A percentile compares a stretch with the other conserved stretches of the same genome.
phyloP scores from a whole-genome alignment of 345 rosid species.

The Streptanthus diversifolius region DNA sequence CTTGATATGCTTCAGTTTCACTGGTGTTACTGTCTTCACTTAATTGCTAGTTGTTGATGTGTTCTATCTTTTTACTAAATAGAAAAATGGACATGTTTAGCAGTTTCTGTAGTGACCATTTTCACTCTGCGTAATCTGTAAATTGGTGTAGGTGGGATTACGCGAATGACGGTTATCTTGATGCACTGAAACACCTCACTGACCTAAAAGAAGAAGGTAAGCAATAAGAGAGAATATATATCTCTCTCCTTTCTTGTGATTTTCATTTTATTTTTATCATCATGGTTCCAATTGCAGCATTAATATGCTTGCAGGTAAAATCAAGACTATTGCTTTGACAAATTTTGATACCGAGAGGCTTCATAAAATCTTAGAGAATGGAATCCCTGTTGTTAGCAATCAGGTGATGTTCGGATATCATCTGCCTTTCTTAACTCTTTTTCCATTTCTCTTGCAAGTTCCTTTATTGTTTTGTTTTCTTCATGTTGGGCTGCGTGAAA shows the following conservation, averaged over 20 bases:
- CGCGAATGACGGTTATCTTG: constrained; percentile 78
- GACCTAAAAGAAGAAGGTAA: constrained; percentile 88
- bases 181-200: constrained; percentile 75
- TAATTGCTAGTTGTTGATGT: too few species aligned
- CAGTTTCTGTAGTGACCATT: background rate
- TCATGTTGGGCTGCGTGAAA: too few species aligned
- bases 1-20: constrained; percentile 98
- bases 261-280: too few species aligned
- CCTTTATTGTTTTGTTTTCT: too few species aligned
- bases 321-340: constrained; percentile 85
- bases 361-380: constrained; percentile 72
- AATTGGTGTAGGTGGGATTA: constrained; percentile 90
- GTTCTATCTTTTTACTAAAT: too few species aligned
- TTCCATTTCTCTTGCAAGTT: background rate
- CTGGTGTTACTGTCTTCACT: constrained; percentile 42
- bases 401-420: constrained; percentile 57
- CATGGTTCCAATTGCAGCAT: too few species aligned
- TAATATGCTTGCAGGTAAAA: too few species aligned
- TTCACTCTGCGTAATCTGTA: too few species aligned
- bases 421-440: background rate
- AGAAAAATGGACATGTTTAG: too few species aligned
- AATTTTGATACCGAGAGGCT: constrained; percentile 89
- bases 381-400: constrained; percentile 89
- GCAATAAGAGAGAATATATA: background rate
- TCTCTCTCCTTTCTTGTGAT: background rate